Evolutionary conservation across 768 basidiomycete species (phyloP).

Genomic region (Lactifluus pinguis): DNA sequence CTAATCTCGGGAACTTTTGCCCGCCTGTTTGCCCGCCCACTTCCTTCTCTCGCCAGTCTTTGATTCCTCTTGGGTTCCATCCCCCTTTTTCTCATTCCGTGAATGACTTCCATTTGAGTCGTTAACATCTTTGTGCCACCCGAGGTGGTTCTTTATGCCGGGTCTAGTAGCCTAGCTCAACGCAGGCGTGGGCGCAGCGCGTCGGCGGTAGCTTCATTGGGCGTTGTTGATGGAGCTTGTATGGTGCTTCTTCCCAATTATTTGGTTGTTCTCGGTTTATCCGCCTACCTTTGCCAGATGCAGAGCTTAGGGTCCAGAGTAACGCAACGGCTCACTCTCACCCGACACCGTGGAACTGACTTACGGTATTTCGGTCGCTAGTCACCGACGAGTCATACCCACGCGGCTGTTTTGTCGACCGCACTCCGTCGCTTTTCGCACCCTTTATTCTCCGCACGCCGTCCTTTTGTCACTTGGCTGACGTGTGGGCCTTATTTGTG

Average conservation of each 20-base stretch:
- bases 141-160: neutral
- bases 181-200: neutral
- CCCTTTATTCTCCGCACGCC: neutral
- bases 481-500: slow-evolving; percentile 6
- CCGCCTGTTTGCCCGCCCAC: neutral
- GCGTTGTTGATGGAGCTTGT: slow-evolving; percentile 8
- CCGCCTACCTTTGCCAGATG: slow-evolving; percentile 7
- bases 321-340: neutral
- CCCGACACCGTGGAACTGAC: neutral
- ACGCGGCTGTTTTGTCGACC: neutral
- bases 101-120: slow-evolving; percentile 2
- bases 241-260: neutral
- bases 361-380: neutral
- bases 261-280: neutral
- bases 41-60: neutral
- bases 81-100: neutral
- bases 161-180: neutral
- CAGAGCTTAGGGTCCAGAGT: slow-evolving; percentile 8
- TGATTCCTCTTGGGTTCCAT: neutral
- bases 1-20: slow-evolving; percentile 1
- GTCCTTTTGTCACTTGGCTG: slow-evolving; percentile 1
- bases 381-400: neutral
- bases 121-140: neutral
- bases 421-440: neutral
- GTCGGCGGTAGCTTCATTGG: neutral